Percentiles rank a stretch among this genome's conserved stretches.
Conservation (phyloP, 208 protist genomes). For the Leishmania turanica region DNA sequence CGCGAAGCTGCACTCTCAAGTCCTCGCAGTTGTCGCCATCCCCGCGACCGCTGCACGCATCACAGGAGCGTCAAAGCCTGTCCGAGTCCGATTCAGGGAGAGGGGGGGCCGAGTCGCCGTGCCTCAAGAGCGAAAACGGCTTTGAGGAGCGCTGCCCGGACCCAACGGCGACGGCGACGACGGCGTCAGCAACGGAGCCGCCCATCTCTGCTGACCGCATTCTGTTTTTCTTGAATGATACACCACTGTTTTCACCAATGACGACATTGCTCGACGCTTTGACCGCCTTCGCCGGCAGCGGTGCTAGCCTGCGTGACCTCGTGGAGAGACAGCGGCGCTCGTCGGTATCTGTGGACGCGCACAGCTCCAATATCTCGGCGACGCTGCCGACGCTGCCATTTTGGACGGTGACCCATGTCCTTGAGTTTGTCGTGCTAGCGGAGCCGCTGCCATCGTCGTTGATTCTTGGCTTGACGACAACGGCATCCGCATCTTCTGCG, state of each 20-base stretch:
- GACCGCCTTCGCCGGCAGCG: conserved; percentile 26
- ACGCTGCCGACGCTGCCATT: conserved; percentile 37
- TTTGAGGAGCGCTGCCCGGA: conserved; percentile 11
- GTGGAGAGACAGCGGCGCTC: conserved; percentile 14
- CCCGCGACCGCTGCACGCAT: conserved; percentile 5
- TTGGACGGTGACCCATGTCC: conserved; percentile 48
- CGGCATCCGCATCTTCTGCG: not conserved
- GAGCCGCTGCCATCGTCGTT: conserved; percentile 34
- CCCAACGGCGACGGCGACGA: not conserved
- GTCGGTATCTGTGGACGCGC: conserved; percentile 16
- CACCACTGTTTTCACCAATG: conserved; percentile 40
- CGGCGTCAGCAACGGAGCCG: not conserved
- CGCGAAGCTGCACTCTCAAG: not conserved
- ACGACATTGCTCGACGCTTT: conserved; percentile 48
- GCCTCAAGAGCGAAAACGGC: conserved; percentile 3
- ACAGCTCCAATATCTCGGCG: conserved; percentile 15
- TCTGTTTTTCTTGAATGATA: conserved; percentile 45
- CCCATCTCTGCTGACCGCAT: conserved; percentile 28
- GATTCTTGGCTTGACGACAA: not conserved
- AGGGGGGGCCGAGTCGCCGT: not conserved
- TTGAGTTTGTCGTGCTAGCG: conserved; percentile 52
- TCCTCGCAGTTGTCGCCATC: conserved; percentile 1
- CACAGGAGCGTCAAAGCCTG: conserved; percentile 1
- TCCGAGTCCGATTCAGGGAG: not conserved
- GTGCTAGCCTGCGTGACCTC: conserved; percentile 31